Evolutionary conservation across 305 asterid species (phyloP), one percentile per base, ranked within the genome.

Genomic region (Salvia sclarea): DNA sequence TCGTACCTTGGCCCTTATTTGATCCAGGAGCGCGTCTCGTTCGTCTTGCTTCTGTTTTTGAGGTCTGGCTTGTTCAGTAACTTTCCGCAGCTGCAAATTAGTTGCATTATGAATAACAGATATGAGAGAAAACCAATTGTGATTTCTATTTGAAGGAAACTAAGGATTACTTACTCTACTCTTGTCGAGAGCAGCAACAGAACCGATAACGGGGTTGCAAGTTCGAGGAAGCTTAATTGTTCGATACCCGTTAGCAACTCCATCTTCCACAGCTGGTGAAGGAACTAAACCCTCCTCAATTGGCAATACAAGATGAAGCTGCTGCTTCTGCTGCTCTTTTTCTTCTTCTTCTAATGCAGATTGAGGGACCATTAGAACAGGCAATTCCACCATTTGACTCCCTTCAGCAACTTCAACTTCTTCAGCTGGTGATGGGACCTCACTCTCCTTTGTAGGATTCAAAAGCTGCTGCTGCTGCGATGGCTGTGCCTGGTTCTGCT

Each of bases 51-150:
- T 78, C 61, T 73, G 86, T 12, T 77, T 58, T 41, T 79, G 77
- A 61, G 89, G 88, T 71, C 75, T 72, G 35, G 22, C 81, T 33
- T 81, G 78, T 58, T 85, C 92, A 33, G 89, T 66, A 72, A 87
- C 96, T 80, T 84, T 91, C 83, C 88, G 84, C 58, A 92, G 74
- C 96, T 92, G 92, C 88, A 92, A 72, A 79, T 33, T 61, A 69
- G 66, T 64, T 30, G 67, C 35, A 75, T 62, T 52, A 45, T 77
- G 58, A 84, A 74, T 50, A 38, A 58, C 4, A 49, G 22, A 64
- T 53, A 53, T 22, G 38, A 38, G 44, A 66, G 49, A 37, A 66
- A 60, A 76, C 70, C 10, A 65, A 21, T 10, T 37, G 31, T 62
- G 25, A 17, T 3, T 45, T 71, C 57, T 17, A 44, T 14, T 14